Base-by-base conservation (phyloP, 2,329 filamentous ascomycete genomes). In the Neoarthrinium moseri region DNA sequence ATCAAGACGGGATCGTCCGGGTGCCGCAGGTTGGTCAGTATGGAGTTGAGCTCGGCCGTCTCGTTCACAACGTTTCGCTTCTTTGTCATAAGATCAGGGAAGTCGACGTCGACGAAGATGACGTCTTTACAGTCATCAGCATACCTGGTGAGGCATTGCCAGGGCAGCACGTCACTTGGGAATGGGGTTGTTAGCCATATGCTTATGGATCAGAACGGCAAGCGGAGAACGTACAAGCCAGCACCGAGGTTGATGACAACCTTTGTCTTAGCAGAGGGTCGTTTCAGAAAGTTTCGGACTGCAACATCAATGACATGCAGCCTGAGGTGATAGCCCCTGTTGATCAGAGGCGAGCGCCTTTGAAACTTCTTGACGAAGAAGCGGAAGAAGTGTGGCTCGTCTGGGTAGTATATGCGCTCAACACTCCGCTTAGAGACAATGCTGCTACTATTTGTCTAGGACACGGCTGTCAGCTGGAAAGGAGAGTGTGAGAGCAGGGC, bases 401-500 rank as follows among this genome's bases (percentile, higher is more conserved):
- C 58, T 13, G 86, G 77, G 60, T 88, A 86, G 65, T 96, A 96
- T 12, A 95, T 73, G 56, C 85, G 85, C 62, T 96, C 91, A n/a
- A 96, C 91, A 57, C 90, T 94, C 55, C 91, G 77, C 64, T 96
- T 96, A 12, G 91, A 96, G 13, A 91, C 86, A 55, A 96, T 96
- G 60, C 89, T 95, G 67, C 88, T 92, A 62, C 84, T 91, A 64
- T 96, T 96, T 47, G 91, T 96, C 81, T 88, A 57, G 26, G 33
- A 46, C 43, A 45, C 26, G 29, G 44, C 3, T 15, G 13, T 11
- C 18, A 32, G 30, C 13, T 22, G 51, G 51, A 47, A 26, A 24
- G 5, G 43, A 45, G 43, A 26, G 17, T 27, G 34, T 27, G 37
- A 24, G 11, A 23, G 13, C 32, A 12, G 10, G 32, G 33, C 33